phyloP scores from a whole-genome alignment of 2,329 filamentous ascomycete species.

The Phialophora expanda region DNA sequence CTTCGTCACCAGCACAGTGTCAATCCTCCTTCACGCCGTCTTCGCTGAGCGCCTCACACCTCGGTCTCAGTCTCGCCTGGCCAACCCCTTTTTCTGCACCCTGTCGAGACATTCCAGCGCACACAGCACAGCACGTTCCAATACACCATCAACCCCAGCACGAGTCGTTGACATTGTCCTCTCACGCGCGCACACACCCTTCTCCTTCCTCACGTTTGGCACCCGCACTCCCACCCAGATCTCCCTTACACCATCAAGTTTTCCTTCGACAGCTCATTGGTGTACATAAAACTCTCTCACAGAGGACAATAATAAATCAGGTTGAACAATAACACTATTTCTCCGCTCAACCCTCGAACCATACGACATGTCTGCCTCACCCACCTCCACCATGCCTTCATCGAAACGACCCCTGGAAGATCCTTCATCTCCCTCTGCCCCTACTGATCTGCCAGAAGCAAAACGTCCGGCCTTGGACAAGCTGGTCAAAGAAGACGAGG shows the following conservation, averaged over 20 bases:
- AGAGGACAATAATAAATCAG: conserved; percentile 63
- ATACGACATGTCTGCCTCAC: conserved; percentile 73
- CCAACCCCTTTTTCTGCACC: conserved; percentile 32
- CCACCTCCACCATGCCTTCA: conserved; percentile 51
- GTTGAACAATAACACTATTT: conserved; percentile 51
- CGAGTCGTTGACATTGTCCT: conserved; percentile 26
- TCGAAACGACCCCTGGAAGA: conserved; percentile 94
- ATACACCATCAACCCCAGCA: conserved; percentile 34
- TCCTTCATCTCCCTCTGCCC: conserved; percentile 89
- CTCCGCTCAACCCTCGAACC: conserved; percentile 42
- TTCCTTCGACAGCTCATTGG: conserved; percentile 81
- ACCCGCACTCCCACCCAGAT: conserved; percentile 27
- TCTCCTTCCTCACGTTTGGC: conserved; percentile 40
- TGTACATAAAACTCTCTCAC: conserved; percentile 70
- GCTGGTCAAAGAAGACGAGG: conserved; percentile 69
- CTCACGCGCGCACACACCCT: conserved; percentile 42
- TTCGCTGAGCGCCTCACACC: conserved; percentile 29
- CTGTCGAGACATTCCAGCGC: conserved; percentile 32
- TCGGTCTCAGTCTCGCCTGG: conserved; percentile 22
- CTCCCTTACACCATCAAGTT: conserved; percentile 79
- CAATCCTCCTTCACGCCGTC: conserved; percentile 26
- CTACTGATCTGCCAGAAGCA: conserved; percentile 91
- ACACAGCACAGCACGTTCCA: conserved; percentile 27
- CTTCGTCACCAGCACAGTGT: conserved; percentile 15
- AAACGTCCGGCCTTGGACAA: conserved; percentile 97